phyloP scores from a whole-genome alignment of 1,139 yeast genomes.

The Yamadazyma conglobata region DNA sequence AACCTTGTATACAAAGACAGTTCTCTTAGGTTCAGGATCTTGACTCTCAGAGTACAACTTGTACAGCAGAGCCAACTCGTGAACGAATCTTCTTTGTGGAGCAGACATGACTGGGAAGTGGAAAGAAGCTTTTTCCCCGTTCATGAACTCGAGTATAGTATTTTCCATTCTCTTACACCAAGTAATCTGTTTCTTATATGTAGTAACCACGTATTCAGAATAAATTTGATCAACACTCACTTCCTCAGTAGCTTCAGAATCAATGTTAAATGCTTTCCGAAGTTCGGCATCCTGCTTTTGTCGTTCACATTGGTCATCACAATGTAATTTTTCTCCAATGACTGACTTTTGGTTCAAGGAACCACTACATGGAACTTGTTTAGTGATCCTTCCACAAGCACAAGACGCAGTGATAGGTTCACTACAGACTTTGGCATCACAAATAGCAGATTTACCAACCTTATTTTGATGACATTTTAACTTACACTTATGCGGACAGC shows the following conservation, averaged over 20 bases:
- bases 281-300: constrained; percentile 58
- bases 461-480: constrained; percentile 62
- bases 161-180: constrained; percentile 69
- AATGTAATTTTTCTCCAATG: constrained; percentile 41
- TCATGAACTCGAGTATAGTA: constrained; percentile 47
- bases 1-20: constrained; percentile 57
- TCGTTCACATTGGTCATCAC: constrained; percentile 70
- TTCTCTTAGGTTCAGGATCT: constrained; percentile 76
- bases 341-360: constrained; percentile 23
- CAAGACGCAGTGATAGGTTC: constrained; percentile 53
- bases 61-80: constrained; percentile 59
- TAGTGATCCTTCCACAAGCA: constrained; percentile 56
- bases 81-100: constrained; percentile 69
- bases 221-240: constrained; percentile 30
- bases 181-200: constrained; percentile 47
- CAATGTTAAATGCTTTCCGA: constrained; percentile 52
- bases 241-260: constrained; percentile 8
- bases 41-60: constrained; percentile 67
- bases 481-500: constrained; percentile 65
- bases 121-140: constrained; percentile 28
- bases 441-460: constrained; percentile 28
- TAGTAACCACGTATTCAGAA: constrained; percentile 38
- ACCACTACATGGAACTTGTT: constrained; percentile 53
- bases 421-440: constrained; percentile 43
- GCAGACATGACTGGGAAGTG: constrained; percentile 73